Evolutionary conservation across 2,329 filamentous ascomycete genomes (phyloP), one percentile per base, ranked within the genome.

Genomic region (Fusarium nurragi): DNA sequence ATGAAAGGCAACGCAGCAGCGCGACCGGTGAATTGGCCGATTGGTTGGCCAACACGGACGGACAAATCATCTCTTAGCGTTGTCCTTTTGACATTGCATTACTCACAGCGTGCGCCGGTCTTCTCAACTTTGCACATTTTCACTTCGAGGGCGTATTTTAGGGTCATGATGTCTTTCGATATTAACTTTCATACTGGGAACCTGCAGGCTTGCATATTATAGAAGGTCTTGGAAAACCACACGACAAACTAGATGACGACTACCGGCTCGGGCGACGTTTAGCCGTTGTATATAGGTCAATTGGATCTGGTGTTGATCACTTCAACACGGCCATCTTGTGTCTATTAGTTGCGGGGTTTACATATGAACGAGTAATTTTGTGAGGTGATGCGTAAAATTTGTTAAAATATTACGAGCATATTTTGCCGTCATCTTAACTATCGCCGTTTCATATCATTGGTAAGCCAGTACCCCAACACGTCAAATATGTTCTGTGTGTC

Each of bases 191-290:
- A 54, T 50, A 64, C 60, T 64, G 66, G 71, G 51, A 68, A 70
- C 54, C 64, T 70, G 68, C 67, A 69, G 69, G 70, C 71, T 74
- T 71, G 74, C 72, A 76, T 75, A 76, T 75, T 75, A 76, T 76
- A 76, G 73, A 73, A 71, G 67, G 73, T 67, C 69, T 67, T 70
- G 69, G 70, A 71, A 72, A 71, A 69, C 68, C 60, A 67, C 64
- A 71, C 58, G 56, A 71, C 64, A 68, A 69, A 67, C 64, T 72
- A 70, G 67, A 71, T 68, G 58, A 71, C 64, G 71, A 73, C 69
- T 64, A 54, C 56, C 59, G 60, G 64, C 61, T 61, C 50, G 63
- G 56, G 70, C 57, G 36, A 65, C 38, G 60, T 70, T 54, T 54
- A 43, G 63, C 70, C 52, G 64, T 62, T 73, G 71, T 73, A 73